Evolutionary conservation across 257 asterid species (phyloP).

Genomic region (Hygrophila difformis): DNA sequence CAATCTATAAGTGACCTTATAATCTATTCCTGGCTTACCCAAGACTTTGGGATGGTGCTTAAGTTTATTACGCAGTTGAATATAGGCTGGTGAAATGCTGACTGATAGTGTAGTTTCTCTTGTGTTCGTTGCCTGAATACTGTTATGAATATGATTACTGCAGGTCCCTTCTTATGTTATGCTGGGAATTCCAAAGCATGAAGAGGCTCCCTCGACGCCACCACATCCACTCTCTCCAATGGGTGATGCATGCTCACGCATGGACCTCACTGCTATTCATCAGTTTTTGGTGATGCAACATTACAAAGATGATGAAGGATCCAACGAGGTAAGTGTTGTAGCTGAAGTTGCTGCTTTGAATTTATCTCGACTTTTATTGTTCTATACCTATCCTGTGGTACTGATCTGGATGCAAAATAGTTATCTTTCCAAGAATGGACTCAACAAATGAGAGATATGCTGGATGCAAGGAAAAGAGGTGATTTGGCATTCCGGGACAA

Average conservation of each 20-base stretch:
- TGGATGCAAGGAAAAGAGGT: constrained; percentile 92
- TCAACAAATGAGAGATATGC: constrained; percentile 93
- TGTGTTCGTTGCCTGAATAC: neutral
- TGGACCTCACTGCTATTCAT: constrained; percentile 97
- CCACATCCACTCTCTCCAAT: constrained; percentile 91
- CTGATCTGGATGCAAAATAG: constrained; percentile 26
- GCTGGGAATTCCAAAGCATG: constrained; percentile 83
- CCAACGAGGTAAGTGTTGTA: constrained; percentile 65
- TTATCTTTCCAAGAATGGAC: constrained; percentile 99
- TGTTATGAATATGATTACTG: constrained; percentile 9
- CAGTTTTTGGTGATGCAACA: constrained; percentile 84
- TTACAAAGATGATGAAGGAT: constrained; percentile 89
- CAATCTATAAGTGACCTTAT: too few species aligned
- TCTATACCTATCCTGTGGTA: constrained; percentile 15
- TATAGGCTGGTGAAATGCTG: constrained; percentile 3
- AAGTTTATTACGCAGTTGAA: too few species aligned
- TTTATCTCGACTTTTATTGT: constrained; percentile 10
- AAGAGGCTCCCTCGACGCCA: constrained; percentile 84
- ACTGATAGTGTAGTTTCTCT: constrained; percentile 1
- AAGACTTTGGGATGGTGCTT: too few species aligned
- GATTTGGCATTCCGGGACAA: constrained; percentile 95
- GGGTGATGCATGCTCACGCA: constrained; percentile 94
- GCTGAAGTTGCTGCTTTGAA: constrained; percentile 8
- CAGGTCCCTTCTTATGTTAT: constrained; percentile 87
- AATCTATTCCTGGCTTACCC: too few species aligned